Percentiles rank a stretch among this genome's conserved stretches.
phyloP scores from a whole-genome alignment of 805 yeast species.

The Yarrowia sp. region DNA sequence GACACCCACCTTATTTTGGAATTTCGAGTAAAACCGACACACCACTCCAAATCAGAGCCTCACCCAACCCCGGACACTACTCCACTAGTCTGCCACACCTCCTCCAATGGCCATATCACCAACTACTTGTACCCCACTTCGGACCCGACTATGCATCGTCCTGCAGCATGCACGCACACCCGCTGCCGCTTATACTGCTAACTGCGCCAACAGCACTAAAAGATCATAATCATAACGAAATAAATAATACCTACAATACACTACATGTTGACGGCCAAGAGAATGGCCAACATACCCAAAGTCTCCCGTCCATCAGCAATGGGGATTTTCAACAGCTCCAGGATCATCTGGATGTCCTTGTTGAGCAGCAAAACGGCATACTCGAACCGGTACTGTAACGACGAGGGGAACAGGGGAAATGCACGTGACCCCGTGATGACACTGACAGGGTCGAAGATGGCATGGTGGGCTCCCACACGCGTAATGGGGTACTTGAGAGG shows the following conservation, averaged over 20 bases:
- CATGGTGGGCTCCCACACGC: constrained; percentile 19
- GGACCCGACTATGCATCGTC: constrained; percentile 18
- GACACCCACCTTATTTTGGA: too few relatives aligned
- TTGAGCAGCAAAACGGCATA: constrained; percentile 32
- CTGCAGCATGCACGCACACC: constrained; percentile 2
- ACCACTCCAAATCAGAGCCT: too few relatives aligned
- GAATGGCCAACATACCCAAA: constrained; percentile 33
- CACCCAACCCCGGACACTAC: too few relatives aligned
- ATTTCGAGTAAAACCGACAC: too few relatives aligned
- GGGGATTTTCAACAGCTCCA: constrained; percentile 35
- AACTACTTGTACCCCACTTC: constrained; percentile 4
- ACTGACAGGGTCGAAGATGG: constrained; percentile 33
- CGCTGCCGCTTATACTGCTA: constrained; percentile 1
- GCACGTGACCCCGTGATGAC: constrained; percentile 32
- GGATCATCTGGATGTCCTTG: constrained; percentile 33
- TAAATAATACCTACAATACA: constrained; percentile 1
- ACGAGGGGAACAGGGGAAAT: constrained; percentile 33
- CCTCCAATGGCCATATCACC: too few relatives aligned
- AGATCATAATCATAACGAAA: constrained; percentile 7
- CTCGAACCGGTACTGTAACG: constrained; percentile 26
- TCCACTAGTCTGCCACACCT: background rate
- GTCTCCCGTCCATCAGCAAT: constrained; percentile 34
- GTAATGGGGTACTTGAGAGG: constrained; percentile 32
- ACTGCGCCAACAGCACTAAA: background rate
- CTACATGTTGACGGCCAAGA: constrained; percentile 32